Percentiles rank a stretch among this genome's conserved stretches.
These are phyloP conservation scores for Tetracladium marchalianum DNA, from an alignment of 495 filamentous ascomycete species.

Conservation along the genomic window DNA sequence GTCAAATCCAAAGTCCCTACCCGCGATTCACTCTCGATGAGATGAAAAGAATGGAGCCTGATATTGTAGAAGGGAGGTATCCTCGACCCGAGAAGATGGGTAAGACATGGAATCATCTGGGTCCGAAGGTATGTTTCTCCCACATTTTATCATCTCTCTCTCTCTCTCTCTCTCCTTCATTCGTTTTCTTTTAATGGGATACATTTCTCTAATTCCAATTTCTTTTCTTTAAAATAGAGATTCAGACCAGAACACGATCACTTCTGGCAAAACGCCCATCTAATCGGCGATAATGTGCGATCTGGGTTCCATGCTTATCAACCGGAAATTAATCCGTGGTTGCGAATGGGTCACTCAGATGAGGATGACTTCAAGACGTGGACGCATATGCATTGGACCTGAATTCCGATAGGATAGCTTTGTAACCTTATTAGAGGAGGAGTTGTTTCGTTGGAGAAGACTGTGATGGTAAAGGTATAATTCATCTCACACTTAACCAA, in stretches of 20 bases:
- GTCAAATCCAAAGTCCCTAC: not conserved
- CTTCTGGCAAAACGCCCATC: slow-evolving; percentile 18
- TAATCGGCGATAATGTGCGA: slow-evolving; percentile 6
- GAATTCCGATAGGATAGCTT: too few species aligned
- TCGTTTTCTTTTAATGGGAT: too few species aligned
- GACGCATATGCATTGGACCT: not conserved
- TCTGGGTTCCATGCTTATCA: not conserved
- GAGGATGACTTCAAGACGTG: slow-evolving; percentile 1
- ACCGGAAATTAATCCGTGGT: not conserved
- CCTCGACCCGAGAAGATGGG: slow-evolving; percentile 9
- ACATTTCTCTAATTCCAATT: too few species aligned
- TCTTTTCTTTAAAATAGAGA: too few species aligned
- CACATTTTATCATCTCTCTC: too few species aligned
- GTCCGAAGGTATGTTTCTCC: slow-evolving; percentile 9
- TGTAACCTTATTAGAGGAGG: too few species aligned
- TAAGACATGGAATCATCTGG: slow-evolving; percentile 5
- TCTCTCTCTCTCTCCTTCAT: too few species aligned
- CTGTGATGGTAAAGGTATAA: too few species aligned
- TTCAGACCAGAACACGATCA: slow-evolving; percentile 10
- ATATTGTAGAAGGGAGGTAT: not conserved
- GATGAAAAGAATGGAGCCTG: not conserved
- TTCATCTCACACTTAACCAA: too few species aligned
- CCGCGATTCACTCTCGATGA: slow-evolving; percentile 7
- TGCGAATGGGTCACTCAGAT: slow-evolving; percentile 2
- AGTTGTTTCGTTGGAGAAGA: too few species aligned